Percentiles rank a stretch among this genome's conserved stretches.
phyloP scores from a whole-genome alignment of 2,329 filamentous ascomycete species.

The Cytospora piceae region DNA sequence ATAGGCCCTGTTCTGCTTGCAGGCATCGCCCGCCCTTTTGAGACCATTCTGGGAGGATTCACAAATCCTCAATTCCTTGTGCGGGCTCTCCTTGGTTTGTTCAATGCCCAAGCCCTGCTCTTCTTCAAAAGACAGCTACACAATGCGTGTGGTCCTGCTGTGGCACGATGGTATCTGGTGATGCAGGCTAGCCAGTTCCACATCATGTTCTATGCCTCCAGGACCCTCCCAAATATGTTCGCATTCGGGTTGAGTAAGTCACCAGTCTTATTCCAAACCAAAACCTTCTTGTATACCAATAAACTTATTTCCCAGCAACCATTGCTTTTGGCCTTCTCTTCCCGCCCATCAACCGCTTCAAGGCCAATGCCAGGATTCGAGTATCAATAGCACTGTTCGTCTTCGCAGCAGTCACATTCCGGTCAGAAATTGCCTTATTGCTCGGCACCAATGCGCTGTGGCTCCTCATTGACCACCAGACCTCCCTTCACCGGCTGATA shows the following conservation, averaged over 20 bases:
- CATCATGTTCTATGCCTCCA: constrained; percentile 86
- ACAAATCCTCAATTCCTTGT: constrained; percentile 65
- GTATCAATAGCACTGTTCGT: constrained; percentile 76
- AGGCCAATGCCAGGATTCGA: constrained; percentile 53
- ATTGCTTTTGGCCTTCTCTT: constrained; percentile 60
- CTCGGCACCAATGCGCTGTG: constrained; percentile 69
- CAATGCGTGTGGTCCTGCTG: constrained; percentile 67
- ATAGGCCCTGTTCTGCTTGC: constrained; percentile 79
- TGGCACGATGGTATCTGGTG: constrained; percentile 77
- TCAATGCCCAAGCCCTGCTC: constrained; percentile 72
- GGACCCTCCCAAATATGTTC: constrained; percentile 95
- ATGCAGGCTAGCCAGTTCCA: constrained; percentile 89
- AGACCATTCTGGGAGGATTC: constrained; percentile 57
- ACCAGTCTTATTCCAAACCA: neutral
- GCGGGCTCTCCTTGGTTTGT: constrained; percentile 74
- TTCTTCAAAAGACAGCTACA: constrained; percentile 67
- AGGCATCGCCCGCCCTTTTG: constrained; percentile 68
- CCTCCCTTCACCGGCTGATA: constrained; percentile 62
- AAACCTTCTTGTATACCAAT: neutral
- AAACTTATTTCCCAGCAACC: constrained; percentile 55
- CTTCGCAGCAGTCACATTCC: constrained; percentile 80
- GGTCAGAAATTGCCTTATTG: constrained; percentile 84
- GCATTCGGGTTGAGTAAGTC: constrained; percentile 81
- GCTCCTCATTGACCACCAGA: constrained; percentile 60
- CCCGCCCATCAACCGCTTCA: constrained; percentile 40